Evolutionary conservation across 2,329 filamentous ascomycete genomes (phyloP).

Genomic region (Fonsecaea nubica): DNA sequence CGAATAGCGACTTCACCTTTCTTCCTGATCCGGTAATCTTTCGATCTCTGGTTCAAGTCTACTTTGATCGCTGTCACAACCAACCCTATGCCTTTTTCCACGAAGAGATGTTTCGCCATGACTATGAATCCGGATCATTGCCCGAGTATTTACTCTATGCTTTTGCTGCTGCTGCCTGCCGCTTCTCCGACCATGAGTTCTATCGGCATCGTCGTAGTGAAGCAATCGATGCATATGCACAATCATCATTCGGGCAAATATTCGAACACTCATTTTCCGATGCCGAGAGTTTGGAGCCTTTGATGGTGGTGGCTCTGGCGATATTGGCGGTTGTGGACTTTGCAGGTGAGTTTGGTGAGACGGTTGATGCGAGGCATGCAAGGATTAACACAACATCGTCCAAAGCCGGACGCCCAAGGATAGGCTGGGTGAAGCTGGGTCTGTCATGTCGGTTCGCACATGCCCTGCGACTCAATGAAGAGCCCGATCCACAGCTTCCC

Average conservation of each 20-base stretch:
- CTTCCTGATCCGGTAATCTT: conserved; percentile 11
- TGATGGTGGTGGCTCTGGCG: conserved; percentile 48
- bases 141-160: conserved; percentile 46
- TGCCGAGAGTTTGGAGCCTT: conserved; percentile 43
- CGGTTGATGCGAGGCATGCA: conserved; percentile 37
- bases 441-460: conserved; percentile 67
- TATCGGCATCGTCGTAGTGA: conserved; percentile 41
- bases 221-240: conserved; percentile 40
- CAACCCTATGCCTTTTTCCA: conserved; percentile 51
- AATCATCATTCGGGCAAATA: conserved; percentile 46
- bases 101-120: conserved; percentile 45
- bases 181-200: conserved; percentile 43
- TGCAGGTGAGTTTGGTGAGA: conserved; percentile 43
- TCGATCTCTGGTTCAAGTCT: conserved; percentile 40
- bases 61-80: conserved; percentile 47
- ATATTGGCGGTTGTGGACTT: conserved; percentile 49
- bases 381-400: conserved; percentile 36
- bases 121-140: conserved; percentile 39
- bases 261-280: conserved; percentile 45
- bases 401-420: conserved; percentile 18
- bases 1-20: conserved; percentile 12
- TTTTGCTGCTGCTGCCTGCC: conserved; percentile 45
- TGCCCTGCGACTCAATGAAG: conserved; percentile 45
- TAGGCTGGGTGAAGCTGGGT: conserved; percentile 48
- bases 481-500: conserved; percentile 39